phyloP scores from a whole-genome alignment of 208 protist genomes.

The Wallacemonas rigidus region DNA sequence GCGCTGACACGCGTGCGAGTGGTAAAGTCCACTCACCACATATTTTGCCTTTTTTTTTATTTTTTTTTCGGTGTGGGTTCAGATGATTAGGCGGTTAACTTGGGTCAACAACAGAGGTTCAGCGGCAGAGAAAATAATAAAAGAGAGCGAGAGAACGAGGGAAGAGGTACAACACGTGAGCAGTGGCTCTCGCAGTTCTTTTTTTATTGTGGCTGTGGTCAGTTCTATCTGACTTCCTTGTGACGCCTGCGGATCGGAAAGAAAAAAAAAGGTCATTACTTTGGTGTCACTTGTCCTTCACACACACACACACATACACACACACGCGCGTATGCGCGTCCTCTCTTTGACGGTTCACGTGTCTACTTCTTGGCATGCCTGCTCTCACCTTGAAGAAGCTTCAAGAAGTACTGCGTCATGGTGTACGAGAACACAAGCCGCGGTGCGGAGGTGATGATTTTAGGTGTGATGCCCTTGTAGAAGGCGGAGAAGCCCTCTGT shows the following conservation, averaged over 20 bases:
- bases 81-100: background rate
- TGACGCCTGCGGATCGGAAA: background rate
- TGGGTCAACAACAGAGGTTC: too few relatives aligned
- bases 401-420: constrained; percentile 81
- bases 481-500: constrained; percentile 71
- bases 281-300: background rate
- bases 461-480: constrained; percentile 85
- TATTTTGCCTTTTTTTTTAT: too few relatives aligned
- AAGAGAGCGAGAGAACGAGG: background rate
- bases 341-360: too few relatives aligned
- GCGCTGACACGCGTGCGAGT: too few relatives aligned
- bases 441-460: constrained; percentile 73
- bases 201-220: too few relatives aligned
- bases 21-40: too few relatives aligned
- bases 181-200: too few relatives aligned
- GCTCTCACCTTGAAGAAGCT: constrained; percentile 32
- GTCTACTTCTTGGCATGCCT: constrained; percentile 2
- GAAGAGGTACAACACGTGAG: background rate
- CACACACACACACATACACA: too few relatives aligned
- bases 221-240: too few relatives aligned
- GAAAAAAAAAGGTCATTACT: background rate
- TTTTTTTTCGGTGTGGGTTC: background rate
- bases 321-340: too few relatives aligned
- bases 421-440: constrained; percentile 88
- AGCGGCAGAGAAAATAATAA: background rate